Evolutionary conservation across 805 yeast genomes (phyloP).

Genomic region (Kuraishia molischiana): DNA sequence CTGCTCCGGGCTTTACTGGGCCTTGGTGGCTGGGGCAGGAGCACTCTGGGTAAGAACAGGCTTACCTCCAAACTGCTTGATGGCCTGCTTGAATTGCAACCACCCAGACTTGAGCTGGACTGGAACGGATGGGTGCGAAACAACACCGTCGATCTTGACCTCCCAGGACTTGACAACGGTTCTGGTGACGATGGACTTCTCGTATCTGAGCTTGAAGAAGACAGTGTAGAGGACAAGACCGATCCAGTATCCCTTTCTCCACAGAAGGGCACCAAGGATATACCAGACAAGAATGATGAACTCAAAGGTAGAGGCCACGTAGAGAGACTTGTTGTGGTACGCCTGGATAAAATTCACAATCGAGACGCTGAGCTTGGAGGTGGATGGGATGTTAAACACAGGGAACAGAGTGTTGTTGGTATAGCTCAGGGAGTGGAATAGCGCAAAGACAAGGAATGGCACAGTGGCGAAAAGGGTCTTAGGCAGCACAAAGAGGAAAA

Average conservation of each 20-base stretch:
- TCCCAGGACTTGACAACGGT: slow-evolving; percentile 60
- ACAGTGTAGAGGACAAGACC: slow-evolving; percentile 41
- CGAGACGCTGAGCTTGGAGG: background rate
- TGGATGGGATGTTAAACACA: slow-evolving; percentile 26
- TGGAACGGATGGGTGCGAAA: slow-evolving; percentile 46
- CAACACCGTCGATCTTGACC: slow-evolving; percentile 45
- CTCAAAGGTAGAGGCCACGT: slow-evolving; percentile 51
- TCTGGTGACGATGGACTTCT: slow-evolving; percentile 65
- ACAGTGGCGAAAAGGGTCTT: slow-evolving; percentile 50
- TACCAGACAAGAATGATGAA: slow-evolving; percentile 14
- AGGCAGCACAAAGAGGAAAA: slow-evolving; percentile 48
- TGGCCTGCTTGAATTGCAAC: slow-evolving; percentile 31
- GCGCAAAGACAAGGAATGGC: slow-evolving; percentile 70
- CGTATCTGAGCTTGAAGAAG: slow-evolving; percentile 72
- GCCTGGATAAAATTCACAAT: slow-evolving; percentile 28
- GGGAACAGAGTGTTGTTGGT: slow-evolving; percentile 60
- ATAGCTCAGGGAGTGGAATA: slow-evolving; percentile 76
- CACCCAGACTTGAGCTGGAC: slow-evolving; percentile 37
- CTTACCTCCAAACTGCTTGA: slow-evolving; percentile 11
- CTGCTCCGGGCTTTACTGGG: too few relatives aligned
- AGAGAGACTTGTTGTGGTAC: slow-evolving; percentile 51
- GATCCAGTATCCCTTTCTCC: slow-evolving; percentile 54
- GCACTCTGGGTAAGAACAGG: too few relatives aligned
- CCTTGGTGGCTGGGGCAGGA: too few relatives aligned
- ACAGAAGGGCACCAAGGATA: slow-evolving; percentile 33